phyloP scores from a whole-genome alignment of 2,329 filamentous ascomycete genomes.

The Curvularia lunata region DNA sequence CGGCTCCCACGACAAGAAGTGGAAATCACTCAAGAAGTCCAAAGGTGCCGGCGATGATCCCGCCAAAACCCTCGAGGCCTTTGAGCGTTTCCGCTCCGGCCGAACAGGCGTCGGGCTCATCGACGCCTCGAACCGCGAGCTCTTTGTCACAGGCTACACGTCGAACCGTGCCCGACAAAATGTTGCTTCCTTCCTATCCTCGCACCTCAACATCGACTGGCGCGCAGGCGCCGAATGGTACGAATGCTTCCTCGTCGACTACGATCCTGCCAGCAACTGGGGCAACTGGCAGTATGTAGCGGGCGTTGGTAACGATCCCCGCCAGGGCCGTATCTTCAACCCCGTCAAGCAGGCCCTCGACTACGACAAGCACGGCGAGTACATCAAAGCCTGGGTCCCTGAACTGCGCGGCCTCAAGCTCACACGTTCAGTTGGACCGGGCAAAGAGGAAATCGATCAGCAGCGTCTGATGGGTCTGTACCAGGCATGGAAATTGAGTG shows the following conservation, averaged over 20 bases:
- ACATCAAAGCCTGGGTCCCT: conserved; percentile 75
- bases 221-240: conserved; percentile 83
- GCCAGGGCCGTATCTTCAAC: conserved; percentile 77
- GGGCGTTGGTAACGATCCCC: conserved; percentile 79
- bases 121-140: conserved; percentile 76
- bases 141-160: conserved; percentile 78
- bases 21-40: conserved; percentile 35
- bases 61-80: conserved; percentile 53
- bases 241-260: conserved; percentile 75
- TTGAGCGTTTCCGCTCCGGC: conserved; percentile 66
- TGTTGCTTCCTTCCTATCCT: conserved; percentile 74
- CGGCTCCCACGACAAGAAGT: conserved; percentile 49
- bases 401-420: conserved; percentile 64
- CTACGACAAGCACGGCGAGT: conserved; percentile 73
- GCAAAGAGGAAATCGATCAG: conserved; percentile 40
- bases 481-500: conserved; percentile 70
- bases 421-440: conserved; percentile 25
- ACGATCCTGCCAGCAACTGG: conserved; percentile 79
- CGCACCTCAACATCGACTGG: conserved; percentile 79
- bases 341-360: conserved; percentile 81
- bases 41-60: conserved; percentile 53
- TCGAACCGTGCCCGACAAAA: conserved; percentile 79
- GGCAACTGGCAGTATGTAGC: conserved; percentile 84
- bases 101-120: conserved; percentile 78
- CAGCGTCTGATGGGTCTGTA: conserved; percentile 65